Conservation (phyloP, 306 rosid species). For the Gleditsia sinensis region DNA sequence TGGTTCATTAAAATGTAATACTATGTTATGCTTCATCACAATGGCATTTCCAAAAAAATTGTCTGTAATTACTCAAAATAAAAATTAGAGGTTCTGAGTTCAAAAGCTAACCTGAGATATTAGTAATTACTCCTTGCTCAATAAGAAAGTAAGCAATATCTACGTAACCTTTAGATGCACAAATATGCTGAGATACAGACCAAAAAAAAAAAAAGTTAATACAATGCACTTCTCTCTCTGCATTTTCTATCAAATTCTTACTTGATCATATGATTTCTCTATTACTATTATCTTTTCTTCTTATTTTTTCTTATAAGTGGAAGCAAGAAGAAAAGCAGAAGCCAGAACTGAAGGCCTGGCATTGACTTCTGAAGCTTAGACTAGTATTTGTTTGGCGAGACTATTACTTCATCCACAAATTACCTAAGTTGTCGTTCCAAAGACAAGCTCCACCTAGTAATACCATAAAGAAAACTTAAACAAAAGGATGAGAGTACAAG, state of each 20-base stretch:
- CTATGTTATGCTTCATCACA: conserved; percentile 15
- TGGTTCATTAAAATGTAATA: conserved; percentile 1
- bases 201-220: conserved; percentile 15
- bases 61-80: background rate
- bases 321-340: conserved; percentile 2
- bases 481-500: background rate
- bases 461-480: background rate
- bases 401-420: background rate
- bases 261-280: background rate
- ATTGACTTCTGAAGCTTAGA: conserved; percentile 2
- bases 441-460: background rate
- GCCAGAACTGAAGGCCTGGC: background rate
- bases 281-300: background rate
- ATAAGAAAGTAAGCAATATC: conserved; percentile 58
- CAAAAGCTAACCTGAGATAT: conserved; percentile 48
- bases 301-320: background rate
- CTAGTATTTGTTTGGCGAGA: background rate
- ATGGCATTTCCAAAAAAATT: background rate
- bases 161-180: conserved; percentile 61
- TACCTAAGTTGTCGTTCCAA: background rate
- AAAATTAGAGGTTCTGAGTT: background rate
- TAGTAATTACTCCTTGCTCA: conserved; percentile 46
- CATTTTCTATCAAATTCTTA: background rate
- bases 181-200: conserved; percentile 47
- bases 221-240: background rate